Percentiles rank a stretch among this genome's conserved stretches.
These are phyloP conservation scores for Salvia rosmarinus DNA, from an alignment of 257 asterid species.

Conservation along the genomic window DNA sequence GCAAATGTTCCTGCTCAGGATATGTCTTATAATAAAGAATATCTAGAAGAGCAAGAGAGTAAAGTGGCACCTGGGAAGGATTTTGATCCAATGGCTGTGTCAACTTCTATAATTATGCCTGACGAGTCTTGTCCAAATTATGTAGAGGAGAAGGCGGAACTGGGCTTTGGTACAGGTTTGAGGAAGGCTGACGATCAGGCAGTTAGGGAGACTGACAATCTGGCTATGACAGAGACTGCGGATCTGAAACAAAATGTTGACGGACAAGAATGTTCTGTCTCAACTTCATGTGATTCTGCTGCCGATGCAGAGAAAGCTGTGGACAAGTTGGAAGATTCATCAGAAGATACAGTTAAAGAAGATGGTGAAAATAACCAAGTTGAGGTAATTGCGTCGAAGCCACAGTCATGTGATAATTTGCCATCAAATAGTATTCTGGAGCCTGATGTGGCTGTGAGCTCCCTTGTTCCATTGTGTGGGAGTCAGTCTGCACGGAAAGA, in stretches of 20 bases:
- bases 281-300: slow-evolving; percentile 15
- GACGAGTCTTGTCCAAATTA: slow-evolving; percentile 28
- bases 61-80: slow-evolving; percentile 22
- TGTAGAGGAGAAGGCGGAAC: slow-evolving; percentile 19
- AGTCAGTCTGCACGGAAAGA: slow-evolving; percentile 21
- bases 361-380: slow-evolving; percentile 26
- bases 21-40: slow-evolving; percentile 21
- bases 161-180: slow-evolving; percentile 23
- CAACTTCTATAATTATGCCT: slow-evolving; percentile 19
- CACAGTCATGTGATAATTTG: slow-evolving; percentile 14
- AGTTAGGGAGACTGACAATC: background rate
- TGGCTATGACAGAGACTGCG: slow-evolving; percentile 11
- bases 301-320: slow-evolving; percentile 15
- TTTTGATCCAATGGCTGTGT: slow-evolving; percentile 30
- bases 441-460: slow-evolving; percentile 16
- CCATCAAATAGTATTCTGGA: slow-evolving; percentile 23
- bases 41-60: slow-evolving; percentile 29
- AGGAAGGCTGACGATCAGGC: background rate
- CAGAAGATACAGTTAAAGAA: background rate
- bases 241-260: slow-evolving; percentile 4
- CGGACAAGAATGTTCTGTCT: slow-evolving; percentile 17
- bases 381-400: slow-evolving; percentile 8
- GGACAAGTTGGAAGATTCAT: slow-evolving; percentile 25
- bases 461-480: slow-evolving; percentile 27
- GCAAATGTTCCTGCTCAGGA: slow-evolving; percentile 3